Conservation (phyloP, 805 yeast genomes). For the Yarrowia sp. region DNA sequence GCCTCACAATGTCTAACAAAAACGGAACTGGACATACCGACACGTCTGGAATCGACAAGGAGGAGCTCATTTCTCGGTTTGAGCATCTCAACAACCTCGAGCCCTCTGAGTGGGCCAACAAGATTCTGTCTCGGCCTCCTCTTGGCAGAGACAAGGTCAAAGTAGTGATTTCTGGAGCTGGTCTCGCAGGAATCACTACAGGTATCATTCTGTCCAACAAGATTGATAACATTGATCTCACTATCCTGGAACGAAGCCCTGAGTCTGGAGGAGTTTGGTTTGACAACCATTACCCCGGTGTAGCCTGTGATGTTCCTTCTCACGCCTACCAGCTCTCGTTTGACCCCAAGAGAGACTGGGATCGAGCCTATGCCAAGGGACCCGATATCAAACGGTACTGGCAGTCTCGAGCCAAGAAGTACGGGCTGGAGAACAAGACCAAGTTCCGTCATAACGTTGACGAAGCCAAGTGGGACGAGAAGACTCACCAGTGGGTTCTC, state of each 20-base stretch:
- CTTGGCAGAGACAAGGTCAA: conserved; percentile 9
- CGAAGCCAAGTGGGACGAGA: conserved; percentile 45
- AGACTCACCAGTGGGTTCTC: conserved; percentile 39
- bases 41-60: conserved; percentile 34
- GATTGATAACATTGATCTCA: conserved; percentile 23
- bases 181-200: conserved; percentile 38
- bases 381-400: conserved; percentile 45
- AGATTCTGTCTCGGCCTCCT: conserved; percentile 24
- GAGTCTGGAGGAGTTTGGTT: conserved; percentile 48
- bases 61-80: conserved; percentile 20
- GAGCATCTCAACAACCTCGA: conserved; percentile 24
- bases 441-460: conserved; percentile 42
- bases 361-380: conserved; percentile 44
- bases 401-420: conserved; percentile 44
- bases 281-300: conserved; percentile 46
- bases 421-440: conserved; percentile 42
- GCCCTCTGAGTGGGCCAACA: conserved; percentile 23
- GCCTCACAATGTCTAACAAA: not conserved
- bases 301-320: conserved; percentile 46
- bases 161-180: conserved; percentile 36
- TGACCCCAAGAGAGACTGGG: conserved; percentile 47
- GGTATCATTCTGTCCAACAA: conserved; percentile 33
- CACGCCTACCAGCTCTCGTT: conserved; percentile 47
- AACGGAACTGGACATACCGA: conserved; percentile 29
- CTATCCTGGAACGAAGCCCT: conserved; percentile 45